Conservation (phyloP, 108 stramenopile genomes). For the Nitzschia inconspicua region DNA sequence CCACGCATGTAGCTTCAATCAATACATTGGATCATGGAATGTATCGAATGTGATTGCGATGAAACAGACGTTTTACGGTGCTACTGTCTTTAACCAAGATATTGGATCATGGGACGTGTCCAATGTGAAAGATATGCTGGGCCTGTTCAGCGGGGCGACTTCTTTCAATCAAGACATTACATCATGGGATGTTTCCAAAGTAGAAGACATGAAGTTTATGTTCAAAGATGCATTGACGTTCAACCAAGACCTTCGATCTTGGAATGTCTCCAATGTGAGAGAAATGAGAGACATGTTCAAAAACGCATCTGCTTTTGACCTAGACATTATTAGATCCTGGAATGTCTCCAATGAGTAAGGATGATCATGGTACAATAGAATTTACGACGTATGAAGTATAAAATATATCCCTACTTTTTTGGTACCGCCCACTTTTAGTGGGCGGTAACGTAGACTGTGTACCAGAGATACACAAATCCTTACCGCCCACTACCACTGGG, state of each 20-base stretch:
- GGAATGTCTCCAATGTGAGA: too few relatives aligned
- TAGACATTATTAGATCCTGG: too few relatives aligned
- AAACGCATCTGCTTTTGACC: too few relatives aligned
- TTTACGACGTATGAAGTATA: too few relatives aligned
- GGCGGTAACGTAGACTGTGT: too few relatives aligned
- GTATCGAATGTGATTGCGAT: constrained; percentile 4
- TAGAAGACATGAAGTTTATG: constrained; percentile 2
- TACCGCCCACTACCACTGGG: too few relatives aligned
- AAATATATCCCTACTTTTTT: too few relatives aligned
- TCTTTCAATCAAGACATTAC: constrained; percentile 8
- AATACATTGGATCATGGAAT: background rate
- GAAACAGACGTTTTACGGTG: constrained; percentile 7
- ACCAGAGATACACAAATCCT: too few relatives aligned
- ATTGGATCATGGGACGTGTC: constrained; percentile 16
- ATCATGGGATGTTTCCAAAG: constrained; percentile 11
- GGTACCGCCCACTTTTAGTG: too few relatives aligned
- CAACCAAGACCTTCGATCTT: constrained; percentile 9
- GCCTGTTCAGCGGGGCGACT: constrained; percentile 22
- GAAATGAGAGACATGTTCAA: too few relatives aligned
- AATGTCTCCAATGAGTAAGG: too few relatives aligned
- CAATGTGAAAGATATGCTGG: constrained; percentile 1
- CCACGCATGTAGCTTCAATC: background rate
- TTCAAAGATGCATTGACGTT: constrained; percentile 9
- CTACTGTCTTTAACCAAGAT: constrained; percentile 20
- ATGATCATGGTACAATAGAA: too few relatives aligned